Conservation (phyloP, 73 alveolate species). For the Tetrahymena elliotti region DNA sequence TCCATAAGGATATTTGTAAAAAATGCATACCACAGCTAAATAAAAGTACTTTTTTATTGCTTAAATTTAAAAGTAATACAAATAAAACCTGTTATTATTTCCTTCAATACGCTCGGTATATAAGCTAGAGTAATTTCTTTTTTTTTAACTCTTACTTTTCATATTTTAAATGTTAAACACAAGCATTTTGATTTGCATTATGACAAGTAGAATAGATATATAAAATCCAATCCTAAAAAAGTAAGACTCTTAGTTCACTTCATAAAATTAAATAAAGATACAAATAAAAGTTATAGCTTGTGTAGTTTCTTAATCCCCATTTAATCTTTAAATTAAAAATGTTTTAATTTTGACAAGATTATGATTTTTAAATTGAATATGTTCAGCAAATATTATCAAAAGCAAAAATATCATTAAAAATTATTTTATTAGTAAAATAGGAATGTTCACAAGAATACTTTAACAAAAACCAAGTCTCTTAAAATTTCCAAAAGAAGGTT, state of each 20-base stretch:
- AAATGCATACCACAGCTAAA: not conserved
- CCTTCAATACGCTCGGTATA: not conserved
- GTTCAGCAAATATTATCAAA: no score
- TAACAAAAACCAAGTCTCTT: not conserved
- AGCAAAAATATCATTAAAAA: no score
- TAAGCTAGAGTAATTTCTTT: not conserved
- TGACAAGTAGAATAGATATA: not conserved
- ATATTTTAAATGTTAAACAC: not conserved
- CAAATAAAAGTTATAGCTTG: not conserved
- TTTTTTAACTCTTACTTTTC: not conserved
- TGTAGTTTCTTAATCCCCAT: not conserved
- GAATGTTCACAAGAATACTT: not conserved
- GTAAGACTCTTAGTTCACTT: not conserved
- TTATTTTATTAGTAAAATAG: not conserved
- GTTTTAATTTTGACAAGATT: no score
- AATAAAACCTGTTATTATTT: not conserved
- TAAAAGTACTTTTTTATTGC: not conserved
- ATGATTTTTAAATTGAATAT: not conserved
- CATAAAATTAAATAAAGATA: not conserved
- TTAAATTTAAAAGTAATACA: no score
- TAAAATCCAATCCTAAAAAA: not conserved
- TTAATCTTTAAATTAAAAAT: no score
- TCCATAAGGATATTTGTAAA: not conserved
- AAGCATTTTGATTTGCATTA: not conserved
- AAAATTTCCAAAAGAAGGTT: not conserved